Evolutionary conservation across 129 eudicot species (phyloP).

Genomic region (Lonicera japonica): DNA sequence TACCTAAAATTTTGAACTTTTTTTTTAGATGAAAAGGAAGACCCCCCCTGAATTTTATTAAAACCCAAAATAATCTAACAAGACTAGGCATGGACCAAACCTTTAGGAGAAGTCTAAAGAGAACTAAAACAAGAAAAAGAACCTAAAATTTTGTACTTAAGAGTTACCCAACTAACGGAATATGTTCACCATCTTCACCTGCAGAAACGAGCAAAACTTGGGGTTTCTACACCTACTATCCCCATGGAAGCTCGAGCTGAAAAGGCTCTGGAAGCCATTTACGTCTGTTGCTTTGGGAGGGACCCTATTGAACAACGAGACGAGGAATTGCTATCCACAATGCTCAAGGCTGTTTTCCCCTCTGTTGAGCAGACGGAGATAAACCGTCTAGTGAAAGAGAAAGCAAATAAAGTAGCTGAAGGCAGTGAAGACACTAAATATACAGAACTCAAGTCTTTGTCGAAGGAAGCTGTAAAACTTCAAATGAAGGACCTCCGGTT

Average conservation of each 20-base stretch:
- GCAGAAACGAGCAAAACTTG: constrained; percentile 69
- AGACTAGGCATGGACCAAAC: too few relatives aligned
- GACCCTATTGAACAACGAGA: constrained; percentile 75
- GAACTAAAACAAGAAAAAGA: too few relatives aligned
- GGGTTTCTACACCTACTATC: constrained; percentile 41
- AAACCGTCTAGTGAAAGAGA: constrained; percentile 45
- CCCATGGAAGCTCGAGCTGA: constrained; percentile 85
- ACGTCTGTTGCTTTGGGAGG: constrained; percentile 76
- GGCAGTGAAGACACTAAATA: constrained; percentile 44
- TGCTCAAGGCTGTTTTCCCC: constrained; percentile 80
- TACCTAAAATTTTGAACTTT: too few relatives aligned
- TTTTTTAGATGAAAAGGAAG: too few relatives aligned
- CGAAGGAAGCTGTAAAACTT: constrained; percentile 87
- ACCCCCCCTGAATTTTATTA: too few relatives aligned
- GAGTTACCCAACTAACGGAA: not conserved
- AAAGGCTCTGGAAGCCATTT: constrained; percentile 87
- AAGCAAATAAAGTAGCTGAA: constrained; percentile 57
- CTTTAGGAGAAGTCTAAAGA: too few relatives aligned
- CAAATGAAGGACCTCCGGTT: constrained; percentile 91
- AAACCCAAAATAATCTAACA: too few relatives aligned
- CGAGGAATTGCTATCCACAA: constrained; percentile 41
- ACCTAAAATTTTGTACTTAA: too few relatives aligned
- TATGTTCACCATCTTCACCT: constrained; percentile 7
- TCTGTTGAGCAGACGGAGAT: constrained; percentile 41
- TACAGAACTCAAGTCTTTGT: constrained; percentile 62